Evolutionary conservation across 2,329 filamentous ascomycete species (phyloP), one percentile per base, ranked within the genome.

Genomic region (Chaetomium sp.): DNA sequence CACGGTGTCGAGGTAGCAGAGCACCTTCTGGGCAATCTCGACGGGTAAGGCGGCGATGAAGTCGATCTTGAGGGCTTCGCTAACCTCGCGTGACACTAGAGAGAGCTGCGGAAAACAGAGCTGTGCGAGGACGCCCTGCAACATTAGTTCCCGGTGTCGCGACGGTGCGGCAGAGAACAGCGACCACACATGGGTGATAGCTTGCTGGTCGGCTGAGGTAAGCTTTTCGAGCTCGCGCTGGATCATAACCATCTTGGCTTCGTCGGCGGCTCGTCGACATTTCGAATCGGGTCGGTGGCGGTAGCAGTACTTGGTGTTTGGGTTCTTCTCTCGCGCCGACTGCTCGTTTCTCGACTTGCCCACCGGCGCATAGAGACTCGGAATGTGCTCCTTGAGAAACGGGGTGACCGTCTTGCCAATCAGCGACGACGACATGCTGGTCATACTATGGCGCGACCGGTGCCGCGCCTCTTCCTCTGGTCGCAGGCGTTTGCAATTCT

Each of bases 61-160:
- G 73, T 99, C 94, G 74, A 99, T 97, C 71, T 95, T 94, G 67
- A 99, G 91, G 60, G 97, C 86, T 62, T 97, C 91, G 60, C 90
- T 87, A 46, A 99, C 89, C 62, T 91, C 89, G 59, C 89, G 85
- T 1, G 92, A 94, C 55, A 99, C 86, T 63, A 89, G 91, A 36
- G 94, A 97, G 6, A 99, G 82, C 67, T 99, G 94, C 1, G 94
- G 92, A 67, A 99, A 97, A 74, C 94, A 99, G 71, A 92, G 97
- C 70, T 97, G 91, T 0, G 92, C 88, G 59, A 99, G 85, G 65
- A 99, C 92, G 62, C 94, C 94, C 70, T 96, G 91, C 6, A 99
- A 80, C 89, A 99, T 97, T 57, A 99, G 80, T 61, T 95, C 92
- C 64, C 94, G 86, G 67, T 97, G 92, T 69, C 95, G 96, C 8